Evolutionary conservation across 352 stramenopile species (phyloP).

Genomic region (Phytophthora agathidicida): DNA sequence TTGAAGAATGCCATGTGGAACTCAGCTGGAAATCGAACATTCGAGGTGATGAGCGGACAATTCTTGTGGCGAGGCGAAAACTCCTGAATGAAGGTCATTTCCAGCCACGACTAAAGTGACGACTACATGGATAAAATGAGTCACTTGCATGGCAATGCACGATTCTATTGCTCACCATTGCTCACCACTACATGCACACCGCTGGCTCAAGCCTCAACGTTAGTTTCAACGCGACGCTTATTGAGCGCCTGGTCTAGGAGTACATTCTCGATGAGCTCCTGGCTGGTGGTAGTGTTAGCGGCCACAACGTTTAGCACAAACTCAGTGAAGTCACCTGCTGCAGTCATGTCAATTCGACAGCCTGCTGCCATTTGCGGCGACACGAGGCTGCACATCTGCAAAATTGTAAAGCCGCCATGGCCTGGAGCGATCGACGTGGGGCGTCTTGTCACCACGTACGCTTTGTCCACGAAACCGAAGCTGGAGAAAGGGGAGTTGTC

Average conservation of each 20-base stretch:
- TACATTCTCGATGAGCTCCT: slow-evolving; percentile 69
- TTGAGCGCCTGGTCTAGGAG: slow-evolving; percentile 40
- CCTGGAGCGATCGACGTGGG: slow-evolving; percentile 32
- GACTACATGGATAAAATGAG: too few species aligned
- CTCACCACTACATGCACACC: background rate
- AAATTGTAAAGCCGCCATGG: slow-evolving; percentile 40
- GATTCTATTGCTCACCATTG: too few species aligned
- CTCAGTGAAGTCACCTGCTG: slow-evolving; percentile 51
- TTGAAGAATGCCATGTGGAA: slow-evolving; percentile 19
- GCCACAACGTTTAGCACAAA: slow-evolving; percentile 54
- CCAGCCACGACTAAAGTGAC: too few species aligned
- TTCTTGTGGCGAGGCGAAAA: slow-evolving; percentile 6
- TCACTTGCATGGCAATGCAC: too few species aligned
- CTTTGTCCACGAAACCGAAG: slow-evolving; percentile 57
- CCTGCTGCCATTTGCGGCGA: slow-evolving; percentile 50
- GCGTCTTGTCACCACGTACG: slow-evolving; percentile 62
- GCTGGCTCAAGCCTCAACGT: slow-evolving; percentile 5
- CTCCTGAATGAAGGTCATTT: slow-evolving; percentile 12
- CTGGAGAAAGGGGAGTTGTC: slow-evolving; percentile 42
- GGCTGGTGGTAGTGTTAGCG: slow-evolving; percentile 45
- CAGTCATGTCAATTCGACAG: slow-evolving; percentile 35
- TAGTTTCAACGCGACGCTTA: slow-evolving; percentile 12
- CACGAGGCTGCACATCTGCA: slow-evolving; percentile 65
- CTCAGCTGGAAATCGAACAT: slow-evolving; percentile 7
- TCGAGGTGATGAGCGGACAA: slow-evolving; percentile 17